Evolutionary conservation across 108 stramenopile species (phyloP).

Genomic region (Seminavis robusta): DNA sequence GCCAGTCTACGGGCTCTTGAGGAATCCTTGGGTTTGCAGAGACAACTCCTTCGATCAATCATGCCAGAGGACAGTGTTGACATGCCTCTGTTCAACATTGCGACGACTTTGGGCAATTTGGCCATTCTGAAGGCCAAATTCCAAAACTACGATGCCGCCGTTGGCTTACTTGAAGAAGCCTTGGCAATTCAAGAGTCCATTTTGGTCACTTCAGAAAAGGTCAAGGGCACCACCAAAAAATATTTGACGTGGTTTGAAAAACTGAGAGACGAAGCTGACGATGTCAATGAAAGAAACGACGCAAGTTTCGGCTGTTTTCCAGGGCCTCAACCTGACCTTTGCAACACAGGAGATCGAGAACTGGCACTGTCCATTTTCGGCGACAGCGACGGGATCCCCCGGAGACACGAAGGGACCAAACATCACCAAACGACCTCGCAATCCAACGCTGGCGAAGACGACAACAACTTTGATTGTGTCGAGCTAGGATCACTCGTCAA

Average conservation of each 20-base stretch:
- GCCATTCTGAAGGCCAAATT: conserved; percentile 10
- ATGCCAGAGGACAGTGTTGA: neutral
- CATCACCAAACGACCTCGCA: neutral
- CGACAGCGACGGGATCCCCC: neutral
- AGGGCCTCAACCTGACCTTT: neutral
- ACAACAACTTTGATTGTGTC: neutral
- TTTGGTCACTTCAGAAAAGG: neutral
- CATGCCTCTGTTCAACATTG: conserved; percentile 10
- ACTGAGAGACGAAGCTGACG: neutral
- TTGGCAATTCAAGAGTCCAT: conserved; percentile 7
- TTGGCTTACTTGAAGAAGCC: conserved; percentile 6
- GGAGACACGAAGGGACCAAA: neutral
- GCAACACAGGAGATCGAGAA: neutral
- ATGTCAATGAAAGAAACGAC: neutral
- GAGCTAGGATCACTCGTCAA: no score
- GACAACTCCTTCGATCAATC: neutral
- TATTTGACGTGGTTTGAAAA: neutral
- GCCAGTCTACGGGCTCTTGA: conserved; percentile 6
- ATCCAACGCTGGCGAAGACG: neutral
- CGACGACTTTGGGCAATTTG: conserved; percentile 12
- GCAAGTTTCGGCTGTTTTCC: neutral
- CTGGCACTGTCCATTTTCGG: neutral
- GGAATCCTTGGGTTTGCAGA: conserved; percentile 17
- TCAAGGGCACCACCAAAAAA: neutral
- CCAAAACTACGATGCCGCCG: conserved; percentile 2